Evolutionary conservation across 129 eudicot genomes (phyloP).

Genomic region (Smallanthus sonchifolius): DNA sequence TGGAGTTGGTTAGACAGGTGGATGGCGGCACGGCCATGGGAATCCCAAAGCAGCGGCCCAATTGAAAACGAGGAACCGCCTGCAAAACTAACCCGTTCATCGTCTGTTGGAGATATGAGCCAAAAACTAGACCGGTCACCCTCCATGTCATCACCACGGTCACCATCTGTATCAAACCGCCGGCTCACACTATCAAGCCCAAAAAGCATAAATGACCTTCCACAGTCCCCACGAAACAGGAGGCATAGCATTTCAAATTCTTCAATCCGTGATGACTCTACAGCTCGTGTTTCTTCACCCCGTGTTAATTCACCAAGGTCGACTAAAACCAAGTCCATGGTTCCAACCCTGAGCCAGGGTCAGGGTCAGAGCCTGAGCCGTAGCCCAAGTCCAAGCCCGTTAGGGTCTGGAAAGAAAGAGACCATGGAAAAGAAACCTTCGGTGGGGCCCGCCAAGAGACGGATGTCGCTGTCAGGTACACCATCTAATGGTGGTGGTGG

Average conservation of each 20-base stretch:
- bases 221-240: constrained; percentile 47
- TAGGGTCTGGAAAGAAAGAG: constrained; percentile 42
- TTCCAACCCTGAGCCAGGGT: constrained; percentile 16
- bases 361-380: constrained; percentile 11
- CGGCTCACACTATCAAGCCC: constrained; percentile 51
- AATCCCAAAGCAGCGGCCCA: constrained; percentile 13
- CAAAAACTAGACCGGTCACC: constrained; percentile 47
- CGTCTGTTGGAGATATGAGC: constrained; percentile 36
- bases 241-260: constrained; percentile 78
- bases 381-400: constrained; percentile 51
- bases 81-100: constrained; percentile 24
- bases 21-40: constrained; percentile 47
- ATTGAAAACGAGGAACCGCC: constrained; percentile 15
- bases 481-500: constrained; percentile 22
- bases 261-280: constrained; percentile 52
- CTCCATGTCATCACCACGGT: constrained; percentile 52
- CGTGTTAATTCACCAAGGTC: constrained; percentile 68
- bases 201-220: constrained; percentile 44
- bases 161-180: constrained; percentile 31
- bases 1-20: constrained; percentile 55
- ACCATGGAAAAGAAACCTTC: constrained; percentile 40
- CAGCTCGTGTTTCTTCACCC: constrained; percentile 15
- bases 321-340: constrained; percentile 51
- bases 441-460: constrained; percentile 52
- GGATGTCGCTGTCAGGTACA: constrained; percentile 61